These are phyloP conservation scores for Immersiella caudata DNA, from an alignment of 495 filamentous ascomycete species.

Conservation along the genomic window DNA sequence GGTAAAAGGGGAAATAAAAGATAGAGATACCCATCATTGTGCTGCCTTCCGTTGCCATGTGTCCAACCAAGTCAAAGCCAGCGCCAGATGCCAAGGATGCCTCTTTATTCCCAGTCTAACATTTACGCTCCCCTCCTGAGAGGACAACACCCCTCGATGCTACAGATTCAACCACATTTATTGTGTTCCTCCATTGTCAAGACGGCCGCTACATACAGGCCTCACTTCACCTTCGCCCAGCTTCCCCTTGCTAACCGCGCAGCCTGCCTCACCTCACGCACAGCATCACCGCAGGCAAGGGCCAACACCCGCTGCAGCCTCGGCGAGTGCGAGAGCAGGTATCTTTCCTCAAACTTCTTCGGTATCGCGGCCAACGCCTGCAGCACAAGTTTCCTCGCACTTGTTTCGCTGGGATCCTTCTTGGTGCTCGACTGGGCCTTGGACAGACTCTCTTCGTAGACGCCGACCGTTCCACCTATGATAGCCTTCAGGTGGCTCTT, in stretches of 20 bases:
- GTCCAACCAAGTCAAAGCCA: no score
- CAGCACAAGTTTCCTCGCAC: conserved; percentile 39
- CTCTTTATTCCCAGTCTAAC: no score
- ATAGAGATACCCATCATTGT: no score
- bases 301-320: conserved; percentile 45
- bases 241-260: conserved; percentile 45
- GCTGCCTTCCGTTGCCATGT: no score
- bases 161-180: no score
- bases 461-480: conserved; percentile 34
- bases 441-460: conserved; percentile 33
- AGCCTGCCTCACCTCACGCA: conserved; percentile 45
- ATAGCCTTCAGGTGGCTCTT: conserved; percentile 42
- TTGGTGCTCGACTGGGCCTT: conserved; percentile 21
- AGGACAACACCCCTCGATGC: no score
- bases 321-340: conserved; percentile 39
- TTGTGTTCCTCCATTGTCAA: no score
- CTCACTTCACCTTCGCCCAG: conserved; percentile 39
- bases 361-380: conserved; percentile 45
- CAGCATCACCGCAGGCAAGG: conserved; percentile 47
- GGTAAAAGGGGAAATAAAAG: no score
- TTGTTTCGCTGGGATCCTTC: conserved; percentile 1
- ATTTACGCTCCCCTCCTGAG: no score
- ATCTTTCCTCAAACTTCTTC: conserved; percentile 42
- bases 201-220: background rate
- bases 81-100: no score